phyloP scores from a whole-genome alignment of 306 rosid genomes.

The Cucumis sativus region DNA sequence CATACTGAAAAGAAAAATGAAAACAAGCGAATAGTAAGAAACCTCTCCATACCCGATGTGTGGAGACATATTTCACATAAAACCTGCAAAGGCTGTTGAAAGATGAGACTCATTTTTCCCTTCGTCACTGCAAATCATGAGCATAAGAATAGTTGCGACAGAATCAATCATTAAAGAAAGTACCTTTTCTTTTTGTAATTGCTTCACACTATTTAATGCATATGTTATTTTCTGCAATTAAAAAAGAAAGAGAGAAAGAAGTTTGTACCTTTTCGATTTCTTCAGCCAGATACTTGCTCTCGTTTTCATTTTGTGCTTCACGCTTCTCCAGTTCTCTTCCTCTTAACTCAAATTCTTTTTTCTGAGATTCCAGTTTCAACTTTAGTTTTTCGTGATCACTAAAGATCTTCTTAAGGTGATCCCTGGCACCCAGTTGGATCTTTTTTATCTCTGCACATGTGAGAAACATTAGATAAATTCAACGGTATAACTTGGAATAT shows the following conservation, averaged over 20 bases:
- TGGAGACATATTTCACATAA: background rate
- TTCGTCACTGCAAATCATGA: background rate
- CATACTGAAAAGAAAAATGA: constrained; percentile 39
- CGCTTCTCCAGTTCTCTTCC: constrained; percentile 78
- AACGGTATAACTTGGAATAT: background rate
- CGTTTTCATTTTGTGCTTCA: constrained; percentile 64
- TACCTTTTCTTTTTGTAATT: background rate
- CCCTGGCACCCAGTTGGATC: constrained; percentile 67
- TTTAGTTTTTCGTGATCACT: constrained; percentile 67
- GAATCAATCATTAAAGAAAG: background rate
- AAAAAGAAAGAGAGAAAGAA: background rate
- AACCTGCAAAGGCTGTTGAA: background rate
- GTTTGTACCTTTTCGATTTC: constrained; percentile 59
- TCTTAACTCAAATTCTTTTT: constrained; percentile 56
- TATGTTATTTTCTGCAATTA: background rate
- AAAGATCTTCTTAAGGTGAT: constrained; percentile 74
- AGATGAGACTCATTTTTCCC: background rate
- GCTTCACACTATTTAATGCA: background rate
- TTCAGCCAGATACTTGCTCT: constrained; percentile 67
- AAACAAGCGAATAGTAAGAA: constrained; percentile 14
- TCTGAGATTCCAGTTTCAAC: constrained; percentile 71
- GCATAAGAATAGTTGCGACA: background rate
- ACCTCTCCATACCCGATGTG: background rate
- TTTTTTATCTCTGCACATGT: constrained; percentile 59
- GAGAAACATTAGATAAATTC: background rate